Percentiles rank a stretch among this genome's conserved stretches.
Conservation (phyloP, 805 yeast genomes). For the Torulaspora maleeae region DNA sequence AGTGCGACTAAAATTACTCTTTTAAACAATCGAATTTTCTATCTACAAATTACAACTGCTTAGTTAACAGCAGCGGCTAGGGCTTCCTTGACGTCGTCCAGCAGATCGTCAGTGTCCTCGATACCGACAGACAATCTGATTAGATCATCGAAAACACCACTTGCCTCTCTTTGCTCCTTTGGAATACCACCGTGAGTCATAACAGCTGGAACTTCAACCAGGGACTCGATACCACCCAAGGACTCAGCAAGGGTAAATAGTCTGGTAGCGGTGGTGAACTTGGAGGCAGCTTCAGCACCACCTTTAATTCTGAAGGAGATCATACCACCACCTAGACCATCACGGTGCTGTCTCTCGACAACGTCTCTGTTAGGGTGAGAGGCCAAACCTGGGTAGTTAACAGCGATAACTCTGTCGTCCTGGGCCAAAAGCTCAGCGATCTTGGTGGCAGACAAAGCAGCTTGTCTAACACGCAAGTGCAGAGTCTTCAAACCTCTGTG, state of each 20-base stretch:
- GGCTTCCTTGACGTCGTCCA: constrained; percentile 68
- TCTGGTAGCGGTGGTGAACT: constrained; percentile 68
- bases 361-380: constrained; percentile 58
- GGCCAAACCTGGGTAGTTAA: constrained; percentile 80
- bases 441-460: constrained; percentile 58
- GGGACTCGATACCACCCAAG: constrained; percentile 83
- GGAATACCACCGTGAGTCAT: constrained; percentile 94
- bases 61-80: constrained; percentile 36
- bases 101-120: constrained; percentile 74
- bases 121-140: constrained; percentile 83
- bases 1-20: background rate
- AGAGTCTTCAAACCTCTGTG: constrained; percentile 88
- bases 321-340: constrained; percentile 88
- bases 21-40: background rate
- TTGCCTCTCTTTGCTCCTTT: constrained; percentile 65
- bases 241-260: constrained; percentile 85
- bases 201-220: constrained; percentile 81
- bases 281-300: constrained; percentile 70
- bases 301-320: constrained; percentile 82
- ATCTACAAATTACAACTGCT: background rate
- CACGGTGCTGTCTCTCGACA: constrained; percentile 71
- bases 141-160: constrained; percentile 78
- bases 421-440: constrained; percentile 59
- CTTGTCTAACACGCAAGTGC: constrained; percentile 71
- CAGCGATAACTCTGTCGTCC: constrained; percentile 53